These are phyloP conservation scores for Cadophora malorum DNA, from an alignment of 2,329 filamentous ascomycete genomes.

Conservation along the genomic window DNA sequence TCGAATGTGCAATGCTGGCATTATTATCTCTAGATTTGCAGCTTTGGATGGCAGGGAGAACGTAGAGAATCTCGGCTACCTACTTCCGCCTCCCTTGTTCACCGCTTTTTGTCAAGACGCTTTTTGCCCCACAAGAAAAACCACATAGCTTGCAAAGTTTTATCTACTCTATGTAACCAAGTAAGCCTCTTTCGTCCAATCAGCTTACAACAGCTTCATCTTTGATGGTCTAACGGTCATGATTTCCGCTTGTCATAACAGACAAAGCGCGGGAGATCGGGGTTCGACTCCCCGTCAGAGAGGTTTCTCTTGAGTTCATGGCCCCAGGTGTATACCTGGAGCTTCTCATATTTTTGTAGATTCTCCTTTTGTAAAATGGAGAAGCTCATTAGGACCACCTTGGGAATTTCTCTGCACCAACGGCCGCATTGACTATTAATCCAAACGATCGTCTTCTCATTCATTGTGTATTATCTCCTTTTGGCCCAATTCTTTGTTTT, in stretches of 20 bases:
- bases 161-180: background rate
- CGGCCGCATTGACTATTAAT: too few species aligned
- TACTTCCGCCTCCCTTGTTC: too few species aligned
- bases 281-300: constrained; percentile 36
- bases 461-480: too few species aligned
- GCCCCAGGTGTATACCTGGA: constrained; percentile 18
- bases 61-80: too few species aligned
- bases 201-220: constrained; percentile 25
- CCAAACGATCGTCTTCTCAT: too few species aligned
- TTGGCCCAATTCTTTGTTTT: too few species aligned
- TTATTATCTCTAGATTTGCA: too few species aligned
- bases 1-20: too few species aligned
- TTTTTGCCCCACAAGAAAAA: background rate
- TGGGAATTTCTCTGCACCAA: too few species aligned
- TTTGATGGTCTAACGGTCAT: constrained; percentile 49
- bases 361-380: background rate
- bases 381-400: too few species aligned
- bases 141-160: background rate
- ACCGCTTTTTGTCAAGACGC: too few species aligned
- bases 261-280: constrained; percentile 34
- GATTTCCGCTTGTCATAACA: constrained; percentile 48
- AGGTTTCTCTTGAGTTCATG: constrained; percentile 30
- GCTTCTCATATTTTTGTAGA: background rate
- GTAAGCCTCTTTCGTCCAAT: constrained; percentile 2
- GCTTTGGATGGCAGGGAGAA: too few species aligned